Evolutionary conservation across 108 stramenopile species (phyloP).

Genomic region (Cyclotella choctawhatcheeana): DNA sequence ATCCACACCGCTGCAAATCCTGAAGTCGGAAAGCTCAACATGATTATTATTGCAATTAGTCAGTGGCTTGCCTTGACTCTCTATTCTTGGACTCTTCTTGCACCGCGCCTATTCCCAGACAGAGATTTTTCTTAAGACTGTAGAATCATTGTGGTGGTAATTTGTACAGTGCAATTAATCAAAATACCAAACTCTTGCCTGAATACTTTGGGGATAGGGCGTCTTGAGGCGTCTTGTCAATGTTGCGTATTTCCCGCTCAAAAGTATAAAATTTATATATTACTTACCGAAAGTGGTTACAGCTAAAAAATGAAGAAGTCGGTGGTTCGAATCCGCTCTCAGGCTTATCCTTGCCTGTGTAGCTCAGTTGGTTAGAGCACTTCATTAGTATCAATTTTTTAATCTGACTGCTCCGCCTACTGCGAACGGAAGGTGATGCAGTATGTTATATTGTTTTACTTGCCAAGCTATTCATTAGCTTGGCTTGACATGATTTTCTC

Average conservation of each 20-base stretch:
- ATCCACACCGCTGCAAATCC: slow-evolving; percentile 81
- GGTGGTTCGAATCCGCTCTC: slow-evolving; percentile 32
- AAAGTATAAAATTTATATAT: too few relatives aligned
- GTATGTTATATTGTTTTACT: too few relatives aligned
- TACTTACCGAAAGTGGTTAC: too few relatives aligned
- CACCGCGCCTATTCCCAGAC: slow-evolving; percentile 89
- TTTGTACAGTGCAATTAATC: too few relatives aligned
- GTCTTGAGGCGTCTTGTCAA: too few relatives aligned
- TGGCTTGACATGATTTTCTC: too few relatives aligned
- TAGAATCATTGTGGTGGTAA: background rate
- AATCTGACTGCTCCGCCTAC: too few relatives aligned
- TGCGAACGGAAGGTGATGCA: too few relatives aligned
- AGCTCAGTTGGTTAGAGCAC: slow-evolving; percentile 37
- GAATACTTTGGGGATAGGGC: too few relatives aligned
- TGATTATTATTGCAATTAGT: slow-evolving; percentile 91
- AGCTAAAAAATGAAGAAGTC: slow-evolving; percentile 26
- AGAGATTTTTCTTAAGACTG: slow-evolving; percentile 90
- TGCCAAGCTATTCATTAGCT: too few relatives aligned
- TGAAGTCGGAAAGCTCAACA: slow-evolving; percentile 80
- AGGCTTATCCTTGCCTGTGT: slow-evolving; percentile 19
- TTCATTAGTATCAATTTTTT: slow-evolving; percentile 23
- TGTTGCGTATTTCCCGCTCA: too few relatives aligned
- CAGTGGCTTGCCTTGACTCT: slow-evolving; percentile 88
- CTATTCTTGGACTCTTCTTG: slow-evolving; percentile 93
- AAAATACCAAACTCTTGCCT: too few relatives aligned